A percentile compares a stretch with the other conserved stretches of the same genome.
These are phyloP conservation scores for Thymus quinquecostatus DNA, from an alignment of 257 asterid species.

Conservation along the genomic window DNA sequence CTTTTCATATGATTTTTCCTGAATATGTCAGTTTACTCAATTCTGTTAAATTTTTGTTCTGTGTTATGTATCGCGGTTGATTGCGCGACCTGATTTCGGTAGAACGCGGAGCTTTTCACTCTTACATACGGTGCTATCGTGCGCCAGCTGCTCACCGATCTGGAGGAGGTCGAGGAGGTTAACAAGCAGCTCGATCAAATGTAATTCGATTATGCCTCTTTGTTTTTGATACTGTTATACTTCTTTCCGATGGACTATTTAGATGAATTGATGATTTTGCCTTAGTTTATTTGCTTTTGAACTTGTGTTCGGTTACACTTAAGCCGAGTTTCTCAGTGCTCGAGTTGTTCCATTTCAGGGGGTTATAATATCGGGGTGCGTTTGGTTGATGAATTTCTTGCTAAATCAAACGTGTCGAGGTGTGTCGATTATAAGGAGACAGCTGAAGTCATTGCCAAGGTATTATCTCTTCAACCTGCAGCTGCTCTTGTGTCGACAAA, in stretches of 20 bases:
- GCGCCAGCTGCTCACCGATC: slow-evolving; percentile 93
- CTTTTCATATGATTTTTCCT: neutral
- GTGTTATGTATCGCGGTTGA: neutral
- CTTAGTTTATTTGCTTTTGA: neutral
- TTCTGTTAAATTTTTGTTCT: neutral
- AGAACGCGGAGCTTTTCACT: slow-evolving; percentile 95
- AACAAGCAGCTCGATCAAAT: slow-evolving; percentile 96
- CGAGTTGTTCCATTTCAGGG: slow-evolving; percentile 56
- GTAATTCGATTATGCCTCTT: slow-evolving; percentile 36
- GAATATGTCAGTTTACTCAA: neutral
- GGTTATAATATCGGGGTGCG: slow-evolving; percentile 84
- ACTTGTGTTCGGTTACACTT: slow-evolving; percentile 4
- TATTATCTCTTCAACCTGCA: slow-evolving; percentile 27
- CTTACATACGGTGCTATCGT: slow-evolving; percentile 93
- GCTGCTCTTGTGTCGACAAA: slow-evolving; percentile 20
- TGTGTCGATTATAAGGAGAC: slow-evolving; percentile 96
- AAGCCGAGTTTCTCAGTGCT: slow-evolving; percentile 2
- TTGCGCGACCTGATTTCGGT: slow-evolving; percentile 3
- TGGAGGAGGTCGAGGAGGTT: slow-evolving; percentile 98
- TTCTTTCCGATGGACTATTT: neutral
- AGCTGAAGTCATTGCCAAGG: slow-evolving; percentile 98
- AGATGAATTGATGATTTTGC: neutral
- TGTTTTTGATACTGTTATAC: neutral
- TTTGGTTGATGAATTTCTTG: slow-evolving; percentile 88
- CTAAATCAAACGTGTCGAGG: slow-evolving; percentile 85